Conservation (phyloP, 805 yeast species). For the Candida xiaguanensis region DNA sequence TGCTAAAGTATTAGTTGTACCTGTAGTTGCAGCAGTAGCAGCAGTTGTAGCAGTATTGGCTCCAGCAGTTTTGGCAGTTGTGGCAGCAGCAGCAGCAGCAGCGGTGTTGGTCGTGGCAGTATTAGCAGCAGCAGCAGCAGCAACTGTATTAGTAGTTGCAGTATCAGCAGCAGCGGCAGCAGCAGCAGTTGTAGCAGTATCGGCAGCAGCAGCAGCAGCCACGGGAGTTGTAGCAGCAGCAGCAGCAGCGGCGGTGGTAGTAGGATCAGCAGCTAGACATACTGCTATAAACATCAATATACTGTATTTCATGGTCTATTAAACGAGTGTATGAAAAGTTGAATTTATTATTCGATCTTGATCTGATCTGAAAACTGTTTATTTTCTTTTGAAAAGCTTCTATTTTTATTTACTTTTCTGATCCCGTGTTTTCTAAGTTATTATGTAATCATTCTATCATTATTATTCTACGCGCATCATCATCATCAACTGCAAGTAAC, state of each 20-base stretch:
- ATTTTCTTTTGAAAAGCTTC: neutral
- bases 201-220: conserved; percentile 15
- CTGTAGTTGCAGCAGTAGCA: conserved; percentile 12
- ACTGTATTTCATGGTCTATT: neutral
- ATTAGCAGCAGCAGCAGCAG: conserved; percentile 15
- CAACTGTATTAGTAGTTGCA: conserved; percentile 14
- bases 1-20: conserved; percentile 10
- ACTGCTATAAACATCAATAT: conserved; percentile 1
- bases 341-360: neutral
- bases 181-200: neutral
- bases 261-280: neutral
- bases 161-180: conserved; percentile 13
- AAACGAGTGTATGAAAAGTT: neutral
- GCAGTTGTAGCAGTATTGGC: conserved; percentile 14
- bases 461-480: neutral
- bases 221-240: conserved; percentile 14
- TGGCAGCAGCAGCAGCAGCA: conserved; percentile 14
- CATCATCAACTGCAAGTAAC: neutral
- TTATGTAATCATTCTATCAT: neutral
- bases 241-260: conserved; percentile 14
- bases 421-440: neutral
- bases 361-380: conserved; percentile 1
- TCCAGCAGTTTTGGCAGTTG: conserved; percentile 16
- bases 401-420: neutral
- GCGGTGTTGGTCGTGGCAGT: conserved; percentile 16